Base-by-base conservation (phyloP, 495 filamentous ascomycete species). In the Cercophora newfieldiana region DNA sequence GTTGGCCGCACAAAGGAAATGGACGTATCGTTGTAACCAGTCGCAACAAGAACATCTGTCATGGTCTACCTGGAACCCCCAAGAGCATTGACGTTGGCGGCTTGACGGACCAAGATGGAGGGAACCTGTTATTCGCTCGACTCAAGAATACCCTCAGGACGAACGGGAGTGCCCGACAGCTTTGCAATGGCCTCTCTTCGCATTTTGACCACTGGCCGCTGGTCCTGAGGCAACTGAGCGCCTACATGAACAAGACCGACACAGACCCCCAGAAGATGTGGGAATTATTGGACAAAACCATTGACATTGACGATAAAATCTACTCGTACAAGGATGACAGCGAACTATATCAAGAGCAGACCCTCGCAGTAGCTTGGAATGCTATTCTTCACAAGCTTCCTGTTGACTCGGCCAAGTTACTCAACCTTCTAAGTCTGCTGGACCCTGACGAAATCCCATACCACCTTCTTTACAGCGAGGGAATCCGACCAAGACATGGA, bases 241-340 rank as follows among this genome's bases (percentile, higher is more conserved):
- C 55, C 29, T 59, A 16, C 24, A 59, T 59, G 55, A 31, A 59
- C 26, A 12, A 59, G 29, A 30, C 21, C 16, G 18, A 56, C n/a
- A 56, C 55, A 22, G 29, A 30, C 55, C 25, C 55, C 1, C 55
- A 59, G 24, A 31, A 59, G 55, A 59, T 59, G 55, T 59, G 55
- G 55, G 55, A 59, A 14, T 14, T 59, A 16, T 28, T 59, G 16
- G 1, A 59, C 10, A 59, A 30, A 6, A 31, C 55, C 14, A 12
- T 25, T 3, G 25, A 30, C 29, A 21, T 14, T 59, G 24, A 59
- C 6, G 16, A 19, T 1, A 33, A 29, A 25, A 31, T 59, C 28
- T 31, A 16, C 7, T 59, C 26, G 24, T 59, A 22, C 12, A 33
- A 18, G 16, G 55, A 59, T 18, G 2, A 14, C 12, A 21, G 16